Evolutionary conservation across 768 basidiomycete species (phyloP).

Genomic region (Leucosporidium scottii): DNA sequence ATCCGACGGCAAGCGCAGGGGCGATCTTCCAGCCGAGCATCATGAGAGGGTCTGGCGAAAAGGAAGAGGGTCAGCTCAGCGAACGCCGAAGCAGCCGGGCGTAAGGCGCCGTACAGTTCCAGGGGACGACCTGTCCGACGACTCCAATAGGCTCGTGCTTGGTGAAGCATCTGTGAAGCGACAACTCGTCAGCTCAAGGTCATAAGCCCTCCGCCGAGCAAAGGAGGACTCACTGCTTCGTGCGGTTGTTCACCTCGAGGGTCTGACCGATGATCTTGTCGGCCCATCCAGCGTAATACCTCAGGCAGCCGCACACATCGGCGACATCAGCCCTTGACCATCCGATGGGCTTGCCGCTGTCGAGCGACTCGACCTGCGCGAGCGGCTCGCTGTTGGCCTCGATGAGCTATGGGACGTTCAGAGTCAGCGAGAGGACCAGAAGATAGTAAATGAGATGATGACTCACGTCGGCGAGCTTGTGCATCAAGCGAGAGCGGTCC

Average conservation of each 20-base stretch:
- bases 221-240: constrained; percentile 1
- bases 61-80: not conserved
- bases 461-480: constrained; percentile 26
- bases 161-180: constrained; percentile 50
- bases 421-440: no score
- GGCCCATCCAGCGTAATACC: constrained; percentile 70
- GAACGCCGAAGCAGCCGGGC: constrained; percentile 17
- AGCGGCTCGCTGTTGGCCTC: constrained; percentile 53
- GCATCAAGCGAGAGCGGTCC: constrained; percentile 37
- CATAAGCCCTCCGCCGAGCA: no score
- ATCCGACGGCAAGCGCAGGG: constrained; percentile 68
- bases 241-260: constrained; percentile 48
- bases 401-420: constrained; percentile 28
- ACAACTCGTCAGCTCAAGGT: constrained; percentile 62
- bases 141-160: constrained; percentile 85
- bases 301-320: constrained; percentile 26
- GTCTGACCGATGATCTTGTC: constrained; percentile 88
- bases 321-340: constrained; percentile 31
- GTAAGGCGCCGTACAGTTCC: constrained; percentile 26
- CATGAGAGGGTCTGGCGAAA: constrained; percentile 34
- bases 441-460: constrained; percentile 45
- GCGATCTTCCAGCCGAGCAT: constrained; percentile 71
- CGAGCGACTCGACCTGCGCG: constrained; percentile 70
- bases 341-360: constrained; percentile 73
- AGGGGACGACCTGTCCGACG: constrained; percentile 63